These are phyloP conservation scores for Geosmithia flava DNA, from an alignment of 2,329 filamentous ascomycete genomes.

Conservation along the genomic window DNA sequence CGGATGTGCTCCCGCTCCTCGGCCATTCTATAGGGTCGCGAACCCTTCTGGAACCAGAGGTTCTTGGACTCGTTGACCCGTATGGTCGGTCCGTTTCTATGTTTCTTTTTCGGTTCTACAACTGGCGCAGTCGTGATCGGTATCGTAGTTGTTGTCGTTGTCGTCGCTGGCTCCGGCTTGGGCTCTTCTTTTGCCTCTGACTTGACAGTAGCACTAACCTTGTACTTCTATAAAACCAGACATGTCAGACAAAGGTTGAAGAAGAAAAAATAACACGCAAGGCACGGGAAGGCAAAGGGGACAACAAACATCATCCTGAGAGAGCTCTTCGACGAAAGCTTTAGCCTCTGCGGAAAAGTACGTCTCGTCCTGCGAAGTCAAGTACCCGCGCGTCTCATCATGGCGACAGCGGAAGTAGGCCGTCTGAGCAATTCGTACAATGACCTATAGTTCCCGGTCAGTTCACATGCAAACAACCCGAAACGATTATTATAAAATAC, in stretches of 20 bases:
- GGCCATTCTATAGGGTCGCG: conserved; percentile 13
- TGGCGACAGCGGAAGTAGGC: not conserved
- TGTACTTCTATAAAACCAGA: not conserved
- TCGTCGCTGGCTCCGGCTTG: not conserved
- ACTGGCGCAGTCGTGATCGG: not conserved
- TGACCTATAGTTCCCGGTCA: not conserved
- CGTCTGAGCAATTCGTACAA: not conserved
- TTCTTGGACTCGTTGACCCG: not conserved
- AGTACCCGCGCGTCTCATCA: conserved; percentile 1
- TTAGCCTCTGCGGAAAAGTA: not conserved
- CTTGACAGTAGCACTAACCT: not conserved
- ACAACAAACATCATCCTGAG: not conserved
- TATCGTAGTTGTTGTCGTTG: not conserved
- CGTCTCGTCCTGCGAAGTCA: not conserved
- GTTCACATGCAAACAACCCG: not conserved
- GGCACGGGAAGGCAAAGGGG: too few species aligned
- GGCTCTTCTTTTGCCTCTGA: too few species aligned
- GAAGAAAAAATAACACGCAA: not conserved
- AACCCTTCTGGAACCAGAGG: conserved; percentile 2
- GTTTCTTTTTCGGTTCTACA: not conserved
- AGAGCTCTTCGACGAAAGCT: not conserved
- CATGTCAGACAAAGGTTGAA: not conserved
- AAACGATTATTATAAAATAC: conserved; percentile 1
- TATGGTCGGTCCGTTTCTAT: not conserved
- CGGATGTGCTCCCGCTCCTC: conserved; percentile 14